A percentile compares a stretch with the other conserved stretches of the same genome.
Conservation (phyloP, 768 basidiomycete species). For the Holtermannia corniformis region DNA sequence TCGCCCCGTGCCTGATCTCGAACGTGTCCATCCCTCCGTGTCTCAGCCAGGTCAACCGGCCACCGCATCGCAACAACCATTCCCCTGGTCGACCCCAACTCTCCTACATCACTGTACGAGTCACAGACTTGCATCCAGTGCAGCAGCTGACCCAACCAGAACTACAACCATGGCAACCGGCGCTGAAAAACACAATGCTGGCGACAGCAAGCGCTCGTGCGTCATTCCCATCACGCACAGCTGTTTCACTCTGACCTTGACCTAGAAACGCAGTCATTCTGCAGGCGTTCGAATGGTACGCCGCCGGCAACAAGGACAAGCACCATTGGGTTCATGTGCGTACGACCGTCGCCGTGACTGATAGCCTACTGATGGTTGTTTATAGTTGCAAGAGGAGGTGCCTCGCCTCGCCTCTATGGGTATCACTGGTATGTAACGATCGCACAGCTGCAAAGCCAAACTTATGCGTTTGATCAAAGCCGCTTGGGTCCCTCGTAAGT, state of each 20-base stretch:
- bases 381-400: neutral
- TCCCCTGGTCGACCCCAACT: too few relatives aligned
- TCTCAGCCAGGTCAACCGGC: too few relatives aligned
- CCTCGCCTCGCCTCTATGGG: slow-evolving; percentile 40
- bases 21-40: too few relatives aligned
- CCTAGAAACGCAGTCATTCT: neutral
- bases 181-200: neutral
- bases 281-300: neutral
- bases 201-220: neutral
- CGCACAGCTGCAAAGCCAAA: neutral
- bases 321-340: neutral
- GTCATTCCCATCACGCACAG: neutral
- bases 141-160: too few relatives aligned
- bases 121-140: too few relatives aligned
- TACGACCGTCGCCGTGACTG: neutral
- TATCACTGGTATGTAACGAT: slow-evolving; percentile 35
- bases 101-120: too few relatives aligned
- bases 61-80: too few relatives aligned
- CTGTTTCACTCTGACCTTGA: neutral
- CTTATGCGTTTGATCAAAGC: slow-evolving; percentile 11
- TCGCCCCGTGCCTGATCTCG: too few relatives aligned
- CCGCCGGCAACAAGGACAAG: neutral
- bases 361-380: neutral
- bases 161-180: neutral
- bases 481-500: slow-evolving; percentile 42